Conservation (phyloP, 2,329 filamentous ascomycete genomes). For the Colletotrichum tabaci region DNA sequence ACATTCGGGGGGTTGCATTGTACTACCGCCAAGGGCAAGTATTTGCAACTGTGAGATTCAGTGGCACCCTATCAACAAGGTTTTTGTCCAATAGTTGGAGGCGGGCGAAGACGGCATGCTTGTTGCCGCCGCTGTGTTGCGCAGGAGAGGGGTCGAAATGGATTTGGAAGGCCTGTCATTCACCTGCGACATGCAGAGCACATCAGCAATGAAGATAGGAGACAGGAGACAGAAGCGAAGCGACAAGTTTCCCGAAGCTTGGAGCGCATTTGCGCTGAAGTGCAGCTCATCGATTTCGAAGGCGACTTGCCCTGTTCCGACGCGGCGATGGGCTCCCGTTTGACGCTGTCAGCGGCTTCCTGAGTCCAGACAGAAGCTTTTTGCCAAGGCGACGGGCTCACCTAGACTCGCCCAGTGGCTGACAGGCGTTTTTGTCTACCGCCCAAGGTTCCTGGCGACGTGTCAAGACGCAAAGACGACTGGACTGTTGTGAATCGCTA, state of each 20-base stretch:
- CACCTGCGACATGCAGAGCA: constrained; percentile 27
- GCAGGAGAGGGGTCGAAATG: not conserved
- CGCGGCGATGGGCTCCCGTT: not conserved
- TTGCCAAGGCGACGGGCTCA: constrained; percentile 16
- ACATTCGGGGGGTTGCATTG: constrained; percentile 29
- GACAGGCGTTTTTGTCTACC: not conserved
- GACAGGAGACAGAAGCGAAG: constrained; percentile 8
- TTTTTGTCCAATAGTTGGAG: constrained; percentile 1
- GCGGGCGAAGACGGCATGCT: not conserved
- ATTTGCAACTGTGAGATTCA: constrained; percentile 10
- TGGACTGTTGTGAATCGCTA: not conserved
- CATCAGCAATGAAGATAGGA: not conserved
- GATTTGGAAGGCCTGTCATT: not conserved
- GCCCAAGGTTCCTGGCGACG: not conserved
- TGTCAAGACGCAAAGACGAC: not conserved
- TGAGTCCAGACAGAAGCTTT: constrained; percentile 16
- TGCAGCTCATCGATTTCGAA: not conserved
- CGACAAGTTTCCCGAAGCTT: not conserved
- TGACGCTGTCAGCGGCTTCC: not conserved
- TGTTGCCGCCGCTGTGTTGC: constrained; percentile 7
- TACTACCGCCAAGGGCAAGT: constrained; percentile 24
- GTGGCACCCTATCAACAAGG: constrained; percentile 4
- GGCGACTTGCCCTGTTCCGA: not conserved
- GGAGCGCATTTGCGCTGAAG: not conserved
- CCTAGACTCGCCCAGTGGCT: constrained; percentile 2